A percentile compares a stretch with the other conserved stretches of the same genome.
phyloP scores from a whole-genome alignment of 2,329 filamentous ascomycete genomes.

The Sporothrix euskadiensis region DNA sequence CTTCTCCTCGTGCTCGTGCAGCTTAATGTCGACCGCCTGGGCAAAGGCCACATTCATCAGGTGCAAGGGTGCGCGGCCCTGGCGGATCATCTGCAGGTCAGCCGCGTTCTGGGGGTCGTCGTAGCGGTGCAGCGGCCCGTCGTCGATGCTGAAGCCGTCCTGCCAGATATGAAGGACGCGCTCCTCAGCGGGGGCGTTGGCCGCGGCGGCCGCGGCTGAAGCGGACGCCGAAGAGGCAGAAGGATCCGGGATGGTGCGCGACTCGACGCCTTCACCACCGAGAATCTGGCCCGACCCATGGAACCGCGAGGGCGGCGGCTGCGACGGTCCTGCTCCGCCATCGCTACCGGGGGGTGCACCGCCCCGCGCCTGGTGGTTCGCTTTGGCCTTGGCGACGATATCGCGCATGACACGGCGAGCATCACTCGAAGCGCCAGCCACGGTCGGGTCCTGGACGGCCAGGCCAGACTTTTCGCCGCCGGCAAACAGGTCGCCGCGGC shows the following conservation, averaged over 20 bases:
- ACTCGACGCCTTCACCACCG: conserved; percentile 74
- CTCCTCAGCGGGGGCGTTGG: conserved; percentile 53
- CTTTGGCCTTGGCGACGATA: conserved; percentile 63
- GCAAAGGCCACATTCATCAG: conserved; percentile 74
- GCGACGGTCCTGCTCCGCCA: neutral
- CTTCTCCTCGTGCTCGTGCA: conserved; percentile 73
- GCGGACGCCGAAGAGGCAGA: conserved; percentile 36
- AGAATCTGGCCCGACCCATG: conserved; percentile 72
- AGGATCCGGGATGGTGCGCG: conserved; percentile 66
- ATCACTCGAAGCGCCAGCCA: conserved; percentile 44
- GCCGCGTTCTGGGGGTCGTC: conserved; percentile 74
- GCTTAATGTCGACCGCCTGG: conserved; percentile 76
- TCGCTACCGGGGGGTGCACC: neutral
- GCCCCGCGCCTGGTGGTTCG: conserved; percentile 46
- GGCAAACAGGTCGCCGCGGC: conserved; percentile 70
- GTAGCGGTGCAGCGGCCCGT: conserved; percentile 74
- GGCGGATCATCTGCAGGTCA: conserved; percentile 73
- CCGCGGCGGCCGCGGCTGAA: conserved; percentile 31
- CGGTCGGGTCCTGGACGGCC: conserved; percentile 62
- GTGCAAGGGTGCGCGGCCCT: conserved; percentile 73
- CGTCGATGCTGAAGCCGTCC: conserved; percentile 82
- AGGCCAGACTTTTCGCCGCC: conserved; percentile 81
- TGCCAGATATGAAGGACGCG: conserved; percentile 77
- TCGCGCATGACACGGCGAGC: conserved; percentile 61
- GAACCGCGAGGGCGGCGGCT: conserved; percentile 55